A percentile compares a stretch with the other conserved stretches of the same genome.
phyloP scores from a whole-genome alignment of 305 asterid species.

The Fraxinus xanthoxyloides region DNA sequence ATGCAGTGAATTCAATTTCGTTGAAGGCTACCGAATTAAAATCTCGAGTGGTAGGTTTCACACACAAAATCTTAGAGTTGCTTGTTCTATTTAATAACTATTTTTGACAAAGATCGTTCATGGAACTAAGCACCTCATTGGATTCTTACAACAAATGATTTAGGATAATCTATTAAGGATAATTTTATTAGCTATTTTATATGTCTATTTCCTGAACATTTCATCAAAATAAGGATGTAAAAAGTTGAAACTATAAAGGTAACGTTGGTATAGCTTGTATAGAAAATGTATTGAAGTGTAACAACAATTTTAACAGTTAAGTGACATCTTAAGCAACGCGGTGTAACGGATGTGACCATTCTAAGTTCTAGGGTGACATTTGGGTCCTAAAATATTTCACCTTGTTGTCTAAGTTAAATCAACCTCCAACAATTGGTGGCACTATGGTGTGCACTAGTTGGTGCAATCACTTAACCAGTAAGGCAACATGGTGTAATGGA shows the following conservation, averaged over 20 bases:
- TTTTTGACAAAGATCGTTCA: background rate
- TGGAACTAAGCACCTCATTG: background rate
- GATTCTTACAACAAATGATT: background rate
- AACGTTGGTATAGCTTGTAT: background rate
- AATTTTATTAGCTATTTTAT: background rate
- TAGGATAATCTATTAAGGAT: background rate
- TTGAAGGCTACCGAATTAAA: background rate
- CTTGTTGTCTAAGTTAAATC: background rate
- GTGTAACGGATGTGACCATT: background rate
- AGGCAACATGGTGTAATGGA: background rate
- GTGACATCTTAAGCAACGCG: background rate
- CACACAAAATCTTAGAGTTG: background rate
- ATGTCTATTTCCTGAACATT: background rate
- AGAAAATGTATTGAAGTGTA: background rate
- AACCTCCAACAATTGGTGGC: background rate
- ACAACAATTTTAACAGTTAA: background rate
- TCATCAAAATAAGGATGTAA: background rate
- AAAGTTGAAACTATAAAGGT: background rate
- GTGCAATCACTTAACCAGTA: background rate
- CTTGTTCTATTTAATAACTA: background rate
- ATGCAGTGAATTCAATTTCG: background rate
- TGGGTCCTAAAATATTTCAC: background rate
- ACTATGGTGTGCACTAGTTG: background rate
- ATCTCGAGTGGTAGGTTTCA: background rate
- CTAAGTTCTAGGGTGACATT: background rate